Percentiles rank a stretch among this genome's conserved stretches.
phyloP scores from a whole-genome alignment of 257 asterid genomes.

The Capsicum baccatum region DNA sequence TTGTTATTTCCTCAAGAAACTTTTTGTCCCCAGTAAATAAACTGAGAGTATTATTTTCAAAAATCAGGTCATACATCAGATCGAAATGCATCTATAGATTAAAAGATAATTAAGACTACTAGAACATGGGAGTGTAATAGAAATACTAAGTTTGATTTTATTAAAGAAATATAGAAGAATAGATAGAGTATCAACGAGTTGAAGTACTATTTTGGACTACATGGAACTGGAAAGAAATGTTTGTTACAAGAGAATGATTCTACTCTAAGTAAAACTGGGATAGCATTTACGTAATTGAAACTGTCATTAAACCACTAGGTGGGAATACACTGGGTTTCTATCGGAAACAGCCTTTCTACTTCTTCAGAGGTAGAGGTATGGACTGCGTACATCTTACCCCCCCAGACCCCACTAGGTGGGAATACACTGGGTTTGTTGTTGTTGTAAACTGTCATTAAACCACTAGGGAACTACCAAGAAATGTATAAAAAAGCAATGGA shows the following conservation, averaged over 20 bases:
- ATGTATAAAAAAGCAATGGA: background rate
- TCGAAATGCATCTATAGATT: background rate
- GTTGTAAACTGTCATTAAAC: background rate
- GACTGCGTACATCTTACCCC: too few relatives aligned
- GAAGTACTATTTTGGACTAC: background rate
- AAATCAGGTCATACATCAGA: background rate
- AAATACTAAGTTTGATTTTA: background rate
- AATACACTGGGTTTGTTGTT: too few relatives aligned
- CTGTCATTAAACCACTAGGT: background rate
- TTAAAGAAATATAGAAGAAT: background rate
- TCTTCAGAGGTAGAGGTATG: too few relatives aligned
- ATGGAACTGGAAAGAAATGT: slow-evolving; percentile 18
- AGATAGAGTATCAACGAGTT: background rate
- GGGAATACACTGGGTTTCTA: too few relatives aligned
- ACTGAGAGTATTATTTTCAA: background rate
- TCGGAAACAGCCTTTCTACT: too few relatives aligned
- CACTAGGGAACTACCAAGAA: background rate
- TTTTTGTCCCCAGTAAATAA: background rate
- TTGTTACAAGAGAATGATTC: background rate
- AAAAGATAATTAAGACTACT: background rate
- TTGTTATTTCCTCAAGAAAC: background rate
- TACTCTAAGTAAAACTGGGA: slow-evolving; percentile 10
- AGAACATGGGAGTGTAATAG: background rate
- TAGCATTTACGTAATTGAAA: background rate
- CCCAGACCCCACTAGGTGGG: too few relatives aligned